A percentile compares a stretch with the other conserved stretches of the same genome.
phyloP scores from a whole-genome alignment of 371 early-diverging fungal genomes.

The Rhizopus microsporus region DNA sequence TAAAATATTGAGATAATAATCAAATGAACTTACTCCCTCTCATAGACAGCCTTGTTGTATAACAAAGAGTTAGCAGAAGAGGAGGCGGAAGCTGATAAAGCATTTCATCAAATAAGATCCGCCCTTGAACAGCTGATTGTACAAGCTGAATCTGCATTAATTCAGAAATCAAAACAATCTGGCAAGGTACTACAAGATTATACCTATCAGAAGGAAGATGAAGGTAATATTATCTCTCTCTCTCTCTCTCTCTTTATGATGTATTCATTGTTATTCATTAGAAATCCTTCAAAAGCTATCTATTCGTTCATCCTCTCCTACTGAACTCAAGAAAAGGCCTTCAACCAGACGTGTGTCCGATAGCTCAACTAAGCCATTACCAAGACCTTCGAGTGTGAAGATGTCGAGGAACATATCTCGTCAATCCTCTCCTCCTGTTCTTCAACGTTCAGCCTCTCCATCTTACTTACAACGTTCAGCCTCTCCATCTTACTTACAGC shows the following conservation, averaged over 20 bases:
- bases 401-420: slow-evolving; percentile 22
- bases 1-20: not conserved
- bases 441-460: slow-evolving; percentile 13
- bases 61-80: slow-evolving; percentile 16
- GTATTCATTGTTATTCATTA: not conserved
- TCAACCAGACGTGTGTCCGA: slow-evolving; percentile 21
- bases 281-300: slow-evolving; percentile 20
- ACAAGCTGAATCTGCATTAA: slow-evolving; percentile 31
- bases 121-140: slow-evolving; percentile 29
- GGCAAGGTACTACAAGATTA: slow-evolving; percentile 23
- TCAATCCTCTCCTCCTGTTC: slow-evolving; percentile 28
- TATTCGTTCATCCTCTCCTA: slow-evolving; percentile 4
- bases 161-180: slow-evolving; percentile 26
- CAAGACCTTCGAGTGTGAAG: slow-evolving; percentile 13
- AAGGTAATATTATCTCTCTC: slow-evolving; percentile 10
- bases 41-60: not conserved
- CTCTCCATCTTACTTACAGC: not conserved
- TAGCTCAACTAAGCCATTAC: not conserved
- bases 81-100: slow-evolving; percentile 23
- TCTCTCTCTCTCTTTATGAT: not conserved
- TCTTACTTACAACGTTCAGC: too few relatives aligned
- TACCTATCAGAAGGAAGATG: not conserved
- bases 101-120: slow-evolving; percentile 27
- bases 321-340: not conserved
- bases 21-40: not conserved